A percentile compares a stretch with the other conserved stretches of the same genome.
phyloP scores from a whole-genome alignment of 2,329 filamentous ascomycete genomes.

The Xylaria hypoxylon region DNA sequence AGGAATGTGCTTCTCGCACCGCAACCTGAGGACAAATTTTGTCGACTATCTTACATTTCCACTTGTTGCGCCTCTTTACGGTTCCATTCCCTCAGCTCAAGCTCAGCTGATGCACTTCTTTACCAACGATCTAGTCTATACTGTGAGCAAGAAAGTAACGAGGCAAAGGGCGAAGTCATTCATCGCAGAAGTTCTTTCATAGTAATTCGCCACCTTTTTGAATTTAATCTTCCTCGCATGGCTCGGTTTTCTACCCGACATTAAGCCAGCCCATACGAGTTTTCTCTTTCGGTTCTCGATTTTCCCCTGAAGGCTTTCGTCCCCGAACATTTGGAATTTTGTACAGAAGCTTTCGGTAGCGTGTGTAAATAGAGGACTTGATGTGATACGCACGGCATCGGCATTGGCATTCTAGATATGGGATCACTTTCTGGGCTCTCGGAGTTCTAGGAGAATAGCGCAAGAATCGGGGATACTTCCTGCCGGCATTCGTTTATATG shows the following conservation, averaged over 20 bases:
- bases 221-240: slow-evolving; percentile 40
- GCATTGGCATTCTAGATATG: slow-evolving; percentile 62
- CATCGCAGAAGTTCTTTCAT: slow-evolving; percentile 60
- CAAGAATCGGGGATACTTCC: slow-evolving; percentile 53
- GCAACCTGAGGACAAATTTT: slow-evolving; percentile 66
- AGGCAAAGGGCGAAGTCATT: slow-evolving; percentile 61
- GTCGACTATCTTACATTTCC: slow-evolving; percentile 75
- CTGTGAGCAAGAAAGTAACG: slow-evolving; percentile 76
- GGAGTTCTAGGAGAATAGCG: slow-evolving; percentile 62
- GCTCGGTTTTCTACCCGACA: slow-evolving; percentile 29
- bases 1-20: slow-evolving; percentile 73
- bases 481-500: slow-evolving; percentile 61
- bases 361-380: slow-evolving; percentile 63
- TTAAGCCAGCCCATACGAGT: slow-evolving; percentile 31
- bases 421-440: slow-evolving; percentile 55
- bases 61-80: slow-evolving; percentile 74
- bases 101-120: slow-evolving; percentile 78
- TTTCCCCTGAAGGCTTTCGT: slow-evolving; percentile 47
- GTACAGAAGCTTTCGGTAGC: slow-evolving; percentile 53
- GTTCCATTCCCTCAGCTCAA: slow-evolving; percentile 74
- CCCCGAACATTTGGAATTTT: slow-evolving; percentile 49
- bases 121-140: slow-evolving; percentile 75
- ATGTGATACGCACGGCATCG: slow-evolving; percentile 63
- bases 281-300: slow-evolving; percentile 49
- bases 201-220: slow-evolving; percentile 41